Conservation (phyloP, 352 stramenopile genomes). For the Phytopythium montanum region DNA sequence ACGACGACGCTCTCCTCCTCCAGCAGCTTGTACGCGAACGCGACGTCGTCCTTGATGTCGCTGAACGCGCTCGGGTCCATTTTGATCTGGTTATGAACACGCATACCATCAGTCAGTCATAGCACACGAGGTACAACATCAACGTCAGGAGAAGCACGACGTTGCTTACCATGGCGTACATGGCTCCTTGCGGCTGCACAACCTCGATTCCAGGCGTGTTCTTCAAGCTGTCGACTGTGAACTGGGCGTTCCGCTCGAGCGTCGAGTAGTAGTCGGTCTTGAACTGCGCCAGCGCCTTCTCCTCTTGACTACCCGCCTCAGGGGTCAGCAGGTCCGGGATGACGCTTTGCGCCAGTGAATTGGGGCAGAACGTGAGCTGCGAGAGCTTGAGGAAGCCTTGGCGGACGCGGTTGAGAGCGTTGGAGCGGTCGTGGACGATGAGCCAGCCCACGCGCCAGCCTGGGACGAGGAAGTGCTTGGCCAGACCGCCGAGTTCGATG, state of each 20-base stretch:
- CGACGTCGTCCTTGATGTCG: conserved; percentile 89
- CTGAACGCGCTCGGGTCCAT: conserved; percentile 69
- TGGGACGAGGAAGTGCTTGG: conserved; percentile 95
- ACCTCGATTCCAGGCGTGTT: conserved; percentile 86
- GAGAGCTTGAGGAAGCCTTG: conserved; percentile 89
- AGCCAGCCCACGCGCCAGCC: conserved; percentile 96
- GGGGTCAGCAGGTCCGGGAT: conserved; percentile 85
- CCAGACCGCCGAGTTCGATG: conserved; percentile 80
- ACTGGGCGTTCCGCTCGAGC: conserved; percentile 82
- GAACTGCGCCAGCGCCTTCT: conserved; percentile 61
- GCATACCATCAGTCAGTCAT: neutral
- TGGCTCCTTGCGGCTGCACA: conserved; percentile 90
- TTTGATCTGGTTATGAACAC: conserved; percentile 23
- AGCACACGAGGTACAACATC: no score
- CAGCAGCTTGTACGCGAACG: conserved; percentile 92
- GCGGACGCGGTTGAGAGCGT: conserved; percentile 78
- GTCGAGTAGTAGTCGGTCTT: conserved; percentile 82
- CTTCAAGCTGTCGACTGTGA: conserved; percentile 69
- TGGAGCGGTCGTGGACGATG: conserved; percentile 90
- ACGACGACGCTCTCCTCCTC: conserved; percentile 96
- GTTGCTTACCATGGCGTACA: conserved; percentile 91
- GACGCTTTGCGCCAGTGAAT: conserved; percentile 77
- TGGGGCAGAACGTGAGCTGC: conserved; percentile 92
- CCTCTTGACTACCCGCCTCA: conserved; percentile 50
- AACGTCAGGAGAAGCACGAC: no score